Conservation (phyloP, 2,329 filamentous ascomycete genomes). For the Didymella segeticola region DNA sequence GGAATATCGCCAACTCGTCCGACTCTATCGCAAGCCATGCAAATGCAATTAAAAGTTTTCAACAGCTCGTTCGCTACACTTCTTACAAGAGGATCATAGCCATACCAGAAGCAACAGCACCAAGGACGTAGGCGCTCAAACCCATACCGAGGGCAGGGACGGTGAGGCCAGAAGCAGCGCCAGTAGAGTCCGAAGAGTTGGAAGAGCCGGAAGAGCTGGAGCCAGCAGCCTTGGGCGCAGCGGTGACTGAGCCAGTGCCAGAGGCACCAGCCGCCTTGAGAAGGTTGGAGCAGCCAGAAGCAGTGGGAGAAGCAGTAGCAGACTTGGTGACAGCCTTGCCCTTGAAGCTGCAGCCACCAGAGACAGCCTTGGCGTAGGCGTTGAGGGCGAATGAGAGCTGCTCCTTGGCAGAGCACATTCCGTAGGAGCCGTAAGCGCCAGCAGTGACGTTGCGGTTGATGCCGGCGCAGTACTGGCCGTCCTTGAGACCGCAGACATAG, state of each 20-base stretch:
- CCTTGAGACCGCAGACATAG: conserved; percentile 69
- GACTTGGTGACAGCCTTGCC: conserved; percentile 67
- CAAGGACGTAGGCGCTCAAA: conserved; percentile 58
- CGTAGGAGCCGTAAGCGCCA: conserved; percentile 77
- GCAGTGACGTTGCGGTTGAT: conserved; percentile 71
- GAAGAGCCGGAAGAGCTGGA: conserved; percentile 19
- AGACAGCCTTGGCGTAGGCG: conserved; percentile 62
- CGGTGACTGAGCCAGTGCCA: conserved; percentile 62
- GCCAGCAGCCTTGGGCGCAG: conserved; percentile 29
- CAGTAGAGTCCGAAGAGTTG: conserved; percentile 25
- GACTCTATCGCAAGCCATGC: conserved; percentile 14
- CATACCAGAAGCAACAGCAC: conserved; percentile 59
- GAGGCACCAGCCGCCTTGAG: conserved; percentile 69
- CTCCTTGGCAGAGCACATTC: conserved; percentile 74
- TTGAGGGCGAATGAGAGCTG: conserved; percentile 78
- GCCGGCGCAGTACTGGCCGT: conserved; percentile 66
- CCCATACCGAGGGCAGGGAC: conserved; percentile 56
- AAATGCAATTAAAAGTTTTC: conserved; percentile 1
- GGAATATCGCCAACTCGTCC: conserved; percentile 12
- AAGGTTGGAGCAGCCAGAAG: conserved; percentile 62
- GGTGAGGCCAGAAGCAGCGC: conserved; percentile 52
- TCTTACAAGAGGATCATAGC: conserved; percentile 63
- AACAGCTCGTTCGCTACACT: neutral
- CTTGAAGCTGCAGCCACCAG: conserved; percentile 73
- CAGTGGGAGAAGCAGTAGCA: conserved; percentile 54